Evolutionary conservation across 257 asterid genomes (phyloP).

Genomic region (Nyctanthes arbortristis): DNA sequence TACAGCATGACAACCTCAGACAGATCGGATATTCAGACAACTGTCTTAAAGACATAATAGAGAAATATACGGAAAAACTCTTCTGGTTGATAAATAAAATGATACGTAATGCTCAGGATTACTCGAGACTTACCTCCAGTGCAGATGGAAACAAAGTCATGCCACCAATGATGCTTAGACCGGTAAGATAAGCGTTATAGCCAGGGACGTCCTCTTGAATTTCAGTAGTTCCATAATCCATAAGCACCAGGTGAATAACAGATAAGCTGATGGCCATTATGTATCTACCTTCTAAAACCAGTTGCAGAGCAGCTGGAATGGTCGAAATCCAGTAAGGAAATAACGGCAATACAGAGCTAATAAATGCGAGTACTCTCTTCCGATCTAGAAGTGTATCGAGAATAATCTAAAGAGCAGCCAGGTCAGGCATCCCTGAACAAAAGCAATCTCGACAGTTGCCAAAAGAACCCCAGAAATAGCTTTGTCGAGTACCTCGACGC

Average conservation of each 20-base stretch:
- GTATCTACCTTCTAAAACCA: conserved; percentile 80
- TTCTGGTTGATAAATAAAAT: not conserved
- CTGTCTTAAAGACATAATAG: not conserved
- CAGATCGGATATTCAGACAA: not conserved
- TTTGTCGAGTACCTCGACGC: conserved; percentile 81
- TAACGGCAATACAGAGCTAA: conserved; percentile 79
- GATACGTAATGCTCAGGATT: not conserved
- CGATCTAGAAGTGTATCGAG: conserved; percentile 77
- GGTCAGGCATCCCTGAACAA: conserved; percentile 91
- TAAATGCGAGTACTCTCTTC: conserved; percentile 82
- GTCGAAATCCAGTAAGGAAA: conserved; percentile 80
- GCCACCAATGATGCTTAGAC: conserved; percentile 98
- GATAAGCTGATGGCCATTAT: conserved; percentile 56
- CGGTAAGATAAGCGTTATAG: conserved; percentile 79
- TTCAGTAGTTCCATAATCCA: conserved; percentile 84
- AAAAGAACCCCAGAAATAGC: conserved; percentile 85
- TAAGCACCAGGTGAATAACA: conserved; percentile 63
- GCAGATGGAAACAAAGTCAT: conserved; percentile 90
- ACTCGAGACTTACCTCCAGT: conserved; percentile 58
- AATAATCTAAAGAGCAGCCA: conserved; percentile 83
- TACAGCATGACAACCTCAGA: not conserved
- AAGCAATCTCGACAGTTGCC: conserved; percentile 88
- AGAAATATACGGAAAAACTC: not conserved
- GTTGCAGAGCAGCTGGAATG: conserved; percentile 75
- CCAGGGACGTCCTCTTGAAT: conserved; percentile 91